These are phyloP conservation scores for Brassica nigra DNA, from an alignment of 345 rosid species.

Conservation along the genomic window DNA sequence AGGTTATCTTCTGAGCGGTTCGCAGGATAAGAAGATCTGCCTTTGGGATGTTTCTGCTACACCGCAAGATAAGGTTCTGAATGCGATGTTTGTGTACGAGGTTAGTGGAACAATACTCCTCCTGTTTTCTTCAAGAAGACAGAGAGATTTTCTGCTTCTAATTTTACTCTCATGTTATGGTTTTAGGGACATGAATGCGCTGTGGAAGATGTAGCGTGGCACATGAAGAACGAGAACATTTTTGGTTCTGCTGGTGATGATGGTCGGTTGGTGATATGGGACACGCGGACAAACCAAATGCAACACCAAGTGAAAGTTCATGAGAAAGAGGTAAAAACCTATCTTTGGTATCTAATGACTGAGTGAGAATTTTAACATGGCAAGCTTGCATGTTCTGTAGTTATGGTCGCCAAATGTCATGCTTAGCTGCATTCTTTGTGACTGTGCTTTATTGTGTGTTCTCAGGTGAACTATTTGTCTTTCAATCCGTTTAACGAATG, in stretches of 20 bases:
- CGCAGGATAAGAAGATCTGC: slow-evolving; percentile 81
- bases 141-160: slow-evolving; percentile 5
- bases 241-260: slow-evolving; percentile 93
- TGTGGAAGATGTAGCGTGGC: slow-evolving; percentile 93
- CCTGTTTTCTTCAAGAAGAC: neutral
- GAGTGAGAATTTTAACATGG: neutral
- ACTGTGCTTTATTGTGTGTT: slow-evolving; percentile 6
- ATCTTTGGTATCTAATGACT: neutral
- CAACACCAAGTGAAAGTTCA: slow-evolving; percentile 73
- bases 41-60: slow-evolving; percentile 80
- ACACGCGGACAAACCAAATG: slow-evolving; percentile 69
- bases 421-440: neutral
- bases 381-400: neutral
- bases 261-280: slow-evolving; percentile 85
- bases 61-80: slow-evolving; percentile 59
- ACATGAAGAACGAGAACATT: slow-evolving; percentile 73
- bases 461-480: slow-evolving; percentile 77
- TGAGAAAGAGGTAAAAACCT: slow-evolving; percentile 66
- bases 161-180: neutral
- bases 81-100: slow-evolving; percentile 70
- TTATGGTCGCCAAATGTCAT: neutral
- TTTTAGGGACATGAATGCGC: slow-evolving; percentile 72
- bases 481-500: slow-evolving; percentile 88
- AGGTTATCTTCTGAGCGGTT: slow-evolving; percentile 89
- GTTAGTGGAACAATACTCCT: slow-evolving; percentile 38